Conservation (phyloP, 352 stramenopile species). For the Phytophthora cryptogea region DNA sequence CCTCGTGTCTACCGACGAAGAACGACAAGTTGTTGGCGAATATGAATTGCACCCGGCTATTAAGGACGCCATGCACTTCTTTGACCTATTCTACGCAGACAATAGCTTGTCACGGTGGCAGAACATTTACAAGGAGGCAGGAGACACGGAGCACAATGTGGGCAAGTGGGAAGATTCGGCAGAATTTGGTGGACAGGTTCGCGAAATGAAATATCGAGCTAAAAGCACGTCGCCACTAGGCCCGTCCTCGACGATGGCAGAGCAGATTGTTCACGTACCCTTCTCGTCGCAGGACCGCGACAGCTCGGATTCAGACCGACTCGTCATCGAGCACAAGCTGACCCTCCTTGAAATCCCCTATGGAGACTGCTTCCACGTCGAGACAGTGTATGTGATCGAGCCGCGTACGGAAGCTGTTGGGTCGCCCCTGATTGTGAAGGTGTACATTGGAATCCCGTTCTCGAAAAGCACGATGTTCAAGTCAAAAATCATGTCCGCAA, state of each 20-base stretch:
- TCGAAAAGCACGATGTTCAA: conserved; percentile 88
- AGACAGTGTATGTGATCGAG: conserved; percentile 67
- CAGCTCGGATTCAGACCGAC: conserved; percentile 42
- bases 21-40: conserved; percentile 70
- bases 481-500: conserved; percentile 79
- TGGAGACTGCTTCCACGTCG: conserved; percentile 78
- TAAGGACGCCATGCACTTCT: conserved; percentile 62
- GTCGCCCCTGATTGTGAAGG: conserved; percentile 44
- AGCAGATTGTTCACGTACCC: conserved; percentile 54
- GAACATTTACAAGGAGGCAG: conserved; percentile 56
- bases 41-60: conserved; percentile 62
- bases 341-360: conserved; percentile 80
- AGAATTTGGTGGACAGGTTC: conserved; percentile 65
- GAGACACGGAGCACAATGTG: conserved; percentile 65
- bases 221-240: conserved; percentile 77
- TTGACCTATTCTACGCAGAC: conserved; percentile 75
- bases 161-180: conserved; percentile 61
- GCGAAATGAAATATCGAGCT: conserved; percentile 74
- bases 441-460: conserved; percentile 79
- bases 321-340: conserved; percentile 70
- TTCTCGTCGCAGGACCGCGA: conserved; percentile 47
- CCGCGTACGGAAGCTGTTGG: conserved; percentile 37
- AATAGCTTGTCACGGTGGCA: conserved; percentile 56
- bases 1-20: conserved; percentile 68
- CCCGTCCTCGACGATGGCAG: conserved; percentile 62